A percentile compares a stretch with the other conserved stretches of the same genome.
Evolutionary conservation across 1,139 yeast species (phyloP).

Genomic region (Scheffersomyces segobiensis): DNA sequence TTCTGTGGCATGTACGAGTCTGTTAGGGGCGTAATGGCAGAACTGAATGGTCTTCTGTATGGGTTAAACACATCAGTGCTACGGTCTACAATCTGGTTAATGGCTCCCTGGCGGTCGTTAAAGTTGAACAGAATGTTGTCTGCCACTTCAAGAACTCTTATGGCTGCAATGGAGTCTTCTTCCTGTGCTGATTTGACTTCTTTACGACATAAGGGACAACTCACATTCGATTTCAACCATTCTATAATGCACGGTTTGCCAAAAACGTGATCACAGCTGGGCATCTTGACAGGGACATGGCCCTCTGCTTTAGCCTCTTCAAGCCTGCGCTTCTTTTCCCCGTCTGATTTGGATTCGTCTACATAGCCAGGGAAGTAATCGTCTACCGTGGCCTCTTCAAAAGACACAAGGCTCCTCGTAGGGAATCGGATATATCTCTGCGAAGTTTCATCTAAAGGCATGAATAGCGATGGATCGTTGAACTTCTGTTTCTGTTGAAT

Average conservation of each 20-base stretch:
- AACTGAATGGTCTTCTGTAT: slow-evolving; percentile 35
- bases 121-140: slow-evolving; percentile 11
- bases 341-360: slow-evolving; percentile 13
- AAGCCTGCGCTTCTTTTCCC: slow-evolving; percentile 12
- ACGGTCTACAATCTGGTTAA: slow-evolving; percentile 26
- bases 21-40: slow-evolving; percentile 43
- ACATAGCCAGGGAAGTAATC: slow-evolving; percentile 36
- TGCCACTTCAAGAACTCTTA: slow-evolving; percentile 8
- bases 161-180: slow-evolving; percentile 20
- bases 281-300: slow-evolving; percentile 46
- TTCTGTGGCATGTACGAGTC: slow-evolving; percentile 41
- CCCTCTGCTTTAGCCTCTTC: slow-evolving; percentile 19
- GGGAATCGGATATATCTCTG: slow-evolving; percentile 37
- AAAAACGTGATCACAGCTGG: slow-evolving; percentile 43
- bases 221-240: slow-evolving; percentile 43
- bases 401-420: slow-evolving; percentile 25
- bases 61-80: slow-evolving; percentile 42
- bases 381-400: slow-evolving; percentile 23
- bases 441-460: slow-evolving; percentile 39
- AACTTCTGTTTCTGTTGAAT: slow-evolving; percentile 15
- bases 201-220: slow-evolving; percentile 49
- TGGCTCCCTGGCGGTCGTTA: slow-evolving; percentile 17
- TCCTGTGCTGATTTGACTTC: slow-evolving; percentile 36
- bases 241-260: slow-evolving; percentile 45
- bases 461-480: slow-evolving; percentile 39